phyloP scores from a whole-genome alignment of 2,329 filamentous ascomycete species.

The Ophiocordyceps camponoti-floridani region DNA sequence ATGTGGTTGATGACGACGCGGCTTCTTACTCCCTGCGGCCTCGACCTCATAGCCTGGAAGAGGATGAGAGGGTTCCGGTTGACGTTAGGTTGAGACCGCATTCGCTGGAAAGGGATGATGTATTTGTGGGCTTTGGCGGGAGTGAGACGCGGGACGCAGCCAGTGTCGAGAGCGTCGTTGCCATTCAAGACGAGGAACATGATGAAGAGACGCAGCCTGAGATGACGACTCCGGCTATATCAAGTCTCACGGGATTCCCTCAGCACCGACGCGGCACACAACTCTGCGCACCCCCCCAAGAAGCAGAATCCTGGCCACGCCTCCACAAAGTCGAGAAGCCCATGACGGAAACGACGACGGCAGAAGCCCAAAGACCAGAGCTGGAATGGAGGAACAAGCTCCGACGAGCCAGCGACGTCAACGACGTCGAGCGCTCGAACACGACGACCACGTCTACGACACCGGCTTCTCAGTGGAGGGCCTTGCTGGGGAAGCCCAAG shows the following conservation, averaged over 20 bases:
- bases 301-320: slow-evolving; percentile 4
- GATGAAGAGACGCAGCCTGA: background rate
- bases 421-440: too few species aligned
- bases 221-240: background rate
- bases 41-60: background rate
- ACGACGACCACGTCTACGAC: background rate
- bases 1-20: background rate
- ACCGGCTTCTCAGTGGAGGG: slow-evolving; percentile 4
- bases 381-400: background rate
- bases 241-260: slow-evolving; percentile 3
- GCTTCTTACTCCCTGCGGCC: background rate
- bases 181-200: background rate
- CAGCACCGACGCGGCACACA: slow-evolving; percentile 4
- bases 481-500: slow-evolving; percentile 1
- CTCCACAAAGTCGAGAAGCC: slow-evolving; percentile 2
- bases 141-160: too few species aligned
- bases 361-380: background rate
- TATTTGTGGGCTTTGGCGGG: background rate
- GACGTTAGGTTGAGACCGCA: background rate
- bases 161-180: background rate
- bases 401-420: background rate
- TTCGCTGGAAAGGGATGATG: background rate
- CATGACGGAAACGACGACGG: background rate
- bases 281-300: slow-evolving; percentile 2
- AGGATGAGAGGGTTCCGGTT: background rate